Evolutionary conservation across 225 moss, liverwort and hornwort genomes (phyloP), one percentile per base, ranked within the genome.

Genomic region (Neckera pumila): DNA sequence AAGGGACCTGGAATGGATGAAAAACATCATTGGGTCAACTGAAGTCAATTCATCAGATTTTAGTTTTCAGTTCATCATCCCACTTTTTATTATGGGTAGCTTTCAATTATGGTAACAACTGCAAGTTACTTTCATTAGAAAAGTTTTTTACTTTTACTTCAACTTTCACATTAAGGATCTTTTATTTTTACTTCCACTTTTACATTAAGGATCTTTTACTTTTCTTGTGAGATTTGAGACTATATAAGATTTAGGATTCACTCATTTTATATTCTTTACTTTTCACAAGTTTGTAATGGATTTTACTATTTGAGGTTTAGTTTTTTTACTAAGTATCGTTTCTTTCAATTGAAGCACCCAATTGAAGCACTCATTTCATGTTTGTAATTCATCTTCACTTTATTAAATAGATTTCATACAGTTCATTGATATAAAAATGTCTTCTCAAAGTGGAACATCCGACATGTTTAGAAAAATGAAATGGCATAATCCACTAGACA

Each of bases 221-320:
- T 86, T 49, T 31, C 31, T 33, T 54, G 9, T 60, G n/a, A 14
- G 7, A 51, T n/a, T 49, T 3, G 20, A 64, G 8, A 28, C 53
- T 64, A 86, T 64, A 30, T 53, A 76, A 53, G 40, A 16, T 14
- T 22, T 5, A 10, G 26, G 16, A 23, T 56, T 42, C 26, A 34
- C 14, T 66, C 22, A 15, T 13, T 49, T 27, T 36, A 6, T 11
- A 57, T 4, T 56, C 17, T 57, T 40, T 12, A 22, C 12, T 65
- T 65, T 33, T 40, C 42, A 63, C 11, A 22, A 49, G 49, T 38
- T 57, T 3, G 4, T 17, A 21, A 38, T 57, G 8, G 27, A 38
- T 17, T 38, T 28, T 18, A 38, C 3, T 58, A 58, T 28, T 19
- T 1, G 1, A 1, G 2, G 0, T 2, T 28, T 12, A 33, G 38